phyloP scores from a whole-genome alignment of 1,139 yeast genomes.

The Entelexis paramagnoliae region DNA sequence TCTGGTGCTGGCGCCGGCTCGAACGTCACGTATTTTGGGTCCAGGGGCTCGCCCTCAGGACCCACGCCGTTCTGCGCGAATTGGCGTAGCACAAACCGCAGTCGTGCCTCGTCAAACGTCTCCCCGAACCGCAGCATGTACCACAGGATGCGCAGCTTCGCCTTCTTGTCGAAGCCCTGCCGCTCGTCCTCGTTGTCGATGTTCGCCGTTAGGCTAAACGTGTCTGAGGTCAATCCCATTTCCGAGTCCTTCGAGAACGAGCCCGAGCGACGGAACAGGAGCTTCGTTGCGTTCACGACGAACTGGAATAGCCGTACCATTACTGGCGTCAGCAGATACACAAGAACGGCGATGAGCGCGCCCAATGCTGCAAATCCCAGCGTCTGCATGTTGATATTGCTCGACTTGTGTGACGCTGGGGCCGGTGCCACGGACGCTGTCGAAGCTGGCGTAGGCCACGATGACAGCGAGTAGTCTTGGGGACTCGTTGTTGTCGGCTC shows the following conservation, averaged over 20 bases:
- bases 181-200: slow-evolving; percentile 43
- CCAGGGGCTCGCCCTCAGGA: slow-evolving; percentile 39
- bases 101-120: slow-evolving; percentile 63
- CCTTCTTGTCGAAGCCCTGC: slow-evolving; percentile 48
- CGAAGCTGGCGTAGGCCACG: not conserved
- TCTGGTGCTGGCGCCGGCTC: not conserved
- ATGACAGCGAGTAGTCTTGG: not conserved
- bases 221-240: slow-evolving; percentile 52
- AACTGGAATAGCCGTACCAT: slow-evolving; percentile 1
- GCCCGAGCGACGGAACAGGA: slow-evolving; percentile 2
- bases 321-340: slow-evolving; percentile 6
- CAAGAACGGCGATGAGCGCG: not conserved
- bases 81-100: slow-evolving; percentile 39
- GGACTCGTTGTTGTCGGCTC: not conserved
- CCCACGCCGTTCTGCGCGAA: slow-evolving; percentile 48
- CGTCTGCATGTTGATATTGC: not conserved
- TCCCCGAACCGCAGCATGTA: slow-evolving; percentile 46
- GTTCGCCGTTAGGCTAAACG: slow-evolving; percentile 48
- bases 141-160: slow-evolving; percentile 42
- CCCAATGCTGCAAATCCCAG: not conserved
- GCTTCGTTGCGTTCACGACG: not conserved
- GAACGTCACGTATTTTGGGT: slow-evolving; percentile 23
- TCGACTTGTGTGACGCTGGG: not conserved
- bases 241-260: slow-evolving; percentile 53
- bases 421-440: not conserved